Evolutionary conservation across 2,329 filamentous ascomycete genomes (phyloP).

Genomic region (Xylaria sp.): DNA sequence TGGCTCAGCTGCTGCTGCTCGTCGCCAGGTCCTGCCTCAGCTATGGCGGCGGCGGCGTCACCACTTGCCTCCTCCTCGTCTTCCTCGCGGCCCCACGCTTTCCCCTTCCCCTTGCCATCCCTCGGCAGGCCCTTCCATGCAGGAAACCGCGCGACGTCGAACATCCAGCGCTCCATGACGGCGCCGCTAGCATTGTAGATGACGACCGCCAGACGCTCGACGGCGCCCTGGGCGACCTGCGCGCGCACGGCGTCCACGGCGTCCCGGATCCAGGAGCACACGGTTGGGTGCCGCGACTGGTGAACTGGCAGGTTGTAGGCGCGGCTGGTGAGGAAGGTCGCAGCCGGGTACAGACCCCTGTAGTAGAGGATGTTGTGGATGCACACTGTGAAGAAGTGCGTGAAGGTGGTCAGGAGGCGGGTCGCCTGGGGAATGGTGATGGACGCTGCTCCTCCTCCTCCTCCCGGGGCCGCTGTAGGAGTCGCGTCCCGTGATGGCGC

Average conservation of each 20-base stretch:
- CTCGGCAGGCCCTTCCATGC: constrained; percentile 54
- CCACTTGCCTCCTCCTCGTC: constrained; percentile 44
- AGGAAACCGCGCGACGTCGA: constrained; percentile 67
- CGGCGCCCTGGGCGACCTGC: constrained; percentile 71
- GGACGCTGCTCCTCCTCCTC: constrained; percentile 27
- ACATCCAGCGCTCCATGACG: constrained; percentile 71
- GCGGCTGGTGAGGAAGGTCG: constrained; percentile 81
- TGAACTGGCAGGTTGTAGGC: constrained; percentile 87
- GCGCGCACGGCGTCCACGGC: constrained; percentile 77
- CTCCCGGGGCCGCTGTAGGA: constrained; percentile 24
- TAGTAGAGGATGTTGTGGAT: constrained; percentile 90
- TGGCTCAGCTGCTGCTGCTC: constrained; percentile 18
- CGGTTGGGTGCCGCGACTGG: constrained; percentile 85
- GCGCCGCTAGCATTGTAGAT: constrained; percentile 53
- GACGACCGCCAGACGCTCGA: constrained; percentile 61
- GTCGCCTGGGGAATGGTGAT: constrained; percentile 58
- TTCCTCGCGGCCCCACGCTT: constrained; percentile 31
- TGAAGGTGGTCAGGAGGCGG: constrained; percentile 75
- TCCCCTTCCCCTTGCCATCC: constrained; percentile 39
- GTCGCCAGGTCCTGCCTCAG: constrained; percentile 4
- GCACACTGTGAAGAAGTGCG: constrained; percentile 82
- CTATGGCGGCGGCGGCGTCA: constrained; percentile 14
- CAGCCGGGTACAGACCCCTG: constrained; percentile 79
- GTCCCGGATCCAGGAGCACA: constrained; percentile 87
- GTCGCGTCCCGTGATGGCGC: constrained; percentile 28